These are phyloP conservation scores for Spergularia marina DNA, from an alignment of 148 eudicot genomes.

Conservation along the genomic window DNA sequence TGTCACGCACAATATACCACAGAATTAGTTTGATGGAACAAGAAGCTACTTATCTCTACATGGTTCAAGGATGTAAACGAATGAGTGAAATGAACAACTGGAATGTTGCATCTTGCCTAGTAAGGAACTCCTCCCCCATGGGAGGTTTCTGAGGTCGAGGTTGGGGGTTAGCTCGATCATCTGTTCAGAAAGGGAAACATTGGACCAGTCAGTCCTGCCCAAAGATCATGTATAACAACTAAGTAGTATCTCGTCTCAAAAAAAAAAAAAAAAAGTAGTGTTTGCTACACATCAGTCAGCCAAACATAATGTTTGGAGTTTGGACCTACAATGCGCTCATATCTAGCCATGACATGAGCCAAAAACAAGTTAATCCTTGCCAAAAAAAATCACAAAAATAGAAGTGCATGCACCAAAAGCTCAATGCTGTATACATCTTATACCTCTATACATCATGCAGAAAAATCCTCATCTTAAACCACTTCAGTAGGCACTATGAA, in stretches of 20 bases:
- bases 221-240: not conserved
- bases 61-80: constrained; percentile 1
- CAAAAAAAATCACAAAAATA: too few relatives aligned
- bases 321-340: too few relatives aligned
- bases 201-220: constrained; percentile 6
- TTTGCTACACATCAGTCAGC: too few relatives aligned
- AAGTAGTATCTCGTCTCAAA: not conserved
- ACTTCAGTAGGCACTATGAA: too few relatives aligned
- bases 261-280: too few relatives aligned
- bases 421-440: too few relatives aligned
- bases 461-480: too few relatives aligned
- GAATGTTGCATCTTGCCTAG: constrained; percentile 46
- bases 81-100: constrained; percentile 6
- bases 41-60: not conserved
- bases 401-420: too few relatives aligned
- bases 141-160: constrained; percentile 53
- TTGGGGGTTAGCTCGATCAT: constrained; percentile 46
- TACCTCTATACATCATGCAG: too few relatives aligned
- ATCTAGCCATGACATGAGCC: too few relatives aligned
- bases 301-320: too few relatives aligned
- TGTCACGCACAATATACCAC: constrained; percentile 27
- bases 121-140: constrained; percentile 65
- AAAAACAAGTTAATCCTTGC: too few relatives aligned
- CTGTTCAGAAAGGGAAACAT: constrained; percentile 31
- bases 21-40: constrained; percentile 11